phyloP scores from a whole-genome alignment of 331 rosid genomes.

The Stylosanthes scabra region DNA sequence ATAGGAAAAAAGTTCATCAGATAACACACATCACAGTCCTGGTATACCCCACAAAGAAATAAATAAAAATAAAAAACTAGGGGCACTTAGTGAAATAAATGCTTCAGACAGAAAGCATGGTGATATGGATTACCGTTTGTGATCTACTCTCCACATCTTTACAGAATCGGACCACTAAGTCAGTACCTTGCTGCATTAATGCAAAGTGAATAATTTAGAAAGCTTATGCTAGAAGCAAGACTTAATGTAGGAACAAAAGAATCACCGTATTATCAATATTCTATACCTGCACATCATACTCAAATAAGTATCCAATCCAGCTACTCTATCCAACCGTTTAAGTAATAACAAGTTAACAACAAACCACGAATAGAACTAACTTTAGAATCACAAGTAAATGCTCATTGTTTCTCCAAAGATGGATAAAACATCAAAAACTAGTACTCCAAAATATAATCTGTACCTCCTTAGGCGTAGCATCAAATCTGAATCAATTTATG shows the following conservation, averaged over 20 bases:
- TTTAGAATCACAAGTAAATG: background rate
- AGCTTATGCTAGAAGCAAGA: slow-evolving; percentile 4
- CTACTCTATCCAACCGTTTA: slow-evolving; percentile 69
- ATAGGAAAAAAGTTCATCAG: background rate
- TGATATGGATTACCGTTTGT: slow-evolving; percentile 65
- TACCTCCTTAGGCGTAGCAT: background rate
- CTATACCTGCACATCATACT: slow-evolving; percentile 76
- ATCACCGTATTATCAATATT: slow-evolving; percentile 16
- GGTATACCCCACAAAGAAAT: background rate
- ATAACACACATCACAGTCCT: background rate
- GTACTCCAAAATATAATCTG: background rate
- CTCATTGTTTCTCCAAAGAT: background rate
- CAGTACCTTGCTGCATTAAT: slow-evolving; percentile 66
- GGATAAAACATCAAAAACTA: background rate
- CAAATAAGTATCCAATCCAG: slow-evolving; percentile 78
- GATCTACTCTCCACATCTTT: slow-evolving; percentile 95
- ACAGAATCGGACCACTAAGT: slow-evolving; percentile 82
- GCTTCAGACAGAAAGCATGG: slow-evolving; percentile 32
- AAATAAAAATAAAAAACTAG: background rate
- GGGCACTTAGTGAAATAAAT: slow-evolving; percentile 36
- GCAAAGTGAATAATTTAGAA: slow-evolving; percentile 32
- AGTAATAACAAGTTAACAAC: slow-evolving; percentile 39
- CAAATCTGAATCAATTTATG: background rate
- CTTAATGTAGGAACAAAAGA: slow-evolving; percentile 11
- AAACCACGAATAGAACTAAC: background rate